phyloP scores from a whole-genome alignment of 441 rosid species.

The Syzygium syzygioides region DNA sequence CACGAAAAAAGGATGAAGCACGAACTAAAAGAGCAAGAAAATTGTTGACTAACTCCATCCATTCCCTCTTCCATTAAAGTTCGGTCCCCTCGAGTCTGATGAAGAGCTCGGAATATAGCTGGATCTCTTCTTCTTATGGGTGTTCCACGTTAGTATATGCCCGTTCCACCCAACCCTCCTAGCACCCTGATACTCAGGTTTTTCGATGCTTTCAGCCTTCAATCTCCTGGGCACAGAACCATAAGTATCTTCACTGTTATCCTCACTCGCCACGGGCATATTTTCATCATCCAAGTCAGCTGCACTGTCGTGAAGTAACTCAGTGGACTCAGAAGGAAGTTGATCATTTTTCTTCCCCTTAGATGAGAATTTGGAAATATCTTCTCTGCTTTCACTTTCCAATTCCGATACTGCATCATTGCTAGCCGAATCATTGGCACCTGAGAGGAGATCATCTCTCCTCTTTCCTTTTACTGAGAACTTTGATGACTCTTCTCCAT shows the following conservation, averaged over 20 bases:
- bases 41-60: constrained; percentile 19
- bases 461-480: constrained; percentile 14
- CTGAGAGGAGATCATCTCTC: background rate
- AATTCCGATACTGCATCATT: background rate
- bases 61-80: constrained; percentile 52
- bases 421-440: background rate
- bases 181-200: constrained; percentile 24
- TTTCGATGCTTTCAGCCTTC: constrained; percentile 23
- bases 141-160: constrained; percentile 64
- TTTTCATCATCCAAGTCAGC: constrained; percentile 22
- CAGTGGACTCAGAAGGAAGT: constrained; percentile 9
- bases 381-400: constrained; percentile 1
- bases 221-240: constrained; percentile 38
- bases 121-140: constrained; percentile 85
- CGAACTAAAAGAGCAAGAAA: background rate
- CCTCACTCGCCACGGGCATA: constrained; percentile 45
- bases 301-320: background rate
- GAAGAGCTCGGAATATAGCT: constrained; percentile 65
- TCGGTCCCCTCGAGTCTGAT: constrained; percentile 72
- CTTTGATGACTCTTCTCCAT: constrained; percentile 9
- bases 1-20: background rate
- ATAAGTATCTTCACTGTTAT: constrained; percentile 59
- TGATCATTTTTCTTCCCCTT: constrained; percentile 9
- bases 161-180: constrained; percentile 40
- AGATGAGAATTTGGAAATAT: background rate